Conservation (phyloP, 2,329 filamentous ascomycete genomes). For the Fusarium xylarioides region DNA sequence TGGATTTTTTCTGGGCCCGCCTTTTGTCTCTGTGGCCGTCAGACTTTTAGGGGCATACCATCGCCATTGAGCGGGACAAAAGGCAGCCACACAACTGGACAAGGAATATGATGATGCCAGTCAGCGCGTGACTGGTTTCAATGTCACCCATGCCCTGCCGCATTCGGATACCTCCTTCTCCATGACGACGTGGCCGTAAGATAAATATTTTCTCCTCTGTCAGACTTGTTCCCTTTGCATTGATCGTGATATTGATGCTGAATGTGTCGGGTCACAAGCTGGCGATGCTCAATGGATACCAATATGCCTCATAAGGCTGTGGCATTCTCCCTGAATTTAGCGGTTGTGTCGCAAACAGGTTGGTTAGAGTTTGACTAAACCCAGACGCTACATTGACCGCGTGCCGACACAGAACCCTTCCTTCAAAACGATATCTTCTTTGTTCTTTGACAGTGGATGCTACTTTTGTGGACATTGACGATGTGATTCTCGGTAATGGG, state of each 20-base stretch:
- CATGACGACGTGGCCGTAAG: constrained; percentile 35
- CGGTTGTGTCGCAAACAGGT: neutral
- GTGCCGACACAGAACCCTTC: neutral
- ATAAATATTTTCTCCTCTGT: constrained; percentile 1
- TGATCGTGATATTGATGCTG: neutral
- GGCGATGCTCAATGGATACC: neutral
- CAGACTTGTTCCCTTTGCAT: neutral
- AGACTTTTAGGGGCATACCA: constrained; percentile 34
- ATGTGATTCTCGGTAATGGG: constrained; percentile 39
- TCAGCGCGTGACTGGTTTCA: constrained; percentile 40
- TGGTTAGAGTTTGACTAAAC: neutral
- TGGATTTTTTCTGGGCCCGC: constrained; percentile 40
- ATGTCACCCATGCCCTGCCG: constrained; percentile 37
- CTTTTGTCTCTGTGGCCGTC: constrained; percentile 25
- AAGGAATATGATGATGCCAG: constrained; percentile 33
- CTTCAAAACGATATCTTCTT: neutral
- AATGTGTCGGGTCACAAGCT: neutral
- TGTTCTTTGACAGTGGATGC: neutral
- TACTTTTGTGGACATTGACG: constrained; percentile 25
- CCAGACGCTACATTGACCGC: neutral
- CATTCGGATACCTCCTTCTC: constrained; percentile 28
- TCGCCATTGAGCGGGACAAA: constrained; percentile 22
- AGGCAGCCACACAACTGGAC: constrained; percentile 37
- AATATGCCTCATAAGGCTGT: constrained; percentile 27
- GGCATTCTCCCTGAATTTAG: constrained; percentile 5